Percentiles rank a stretch among this genome's conserved stretches.
Conservation (phyloP, 2,329 filamentous ascomycete genomes). For the Apiospora malaysiana region DNA sequence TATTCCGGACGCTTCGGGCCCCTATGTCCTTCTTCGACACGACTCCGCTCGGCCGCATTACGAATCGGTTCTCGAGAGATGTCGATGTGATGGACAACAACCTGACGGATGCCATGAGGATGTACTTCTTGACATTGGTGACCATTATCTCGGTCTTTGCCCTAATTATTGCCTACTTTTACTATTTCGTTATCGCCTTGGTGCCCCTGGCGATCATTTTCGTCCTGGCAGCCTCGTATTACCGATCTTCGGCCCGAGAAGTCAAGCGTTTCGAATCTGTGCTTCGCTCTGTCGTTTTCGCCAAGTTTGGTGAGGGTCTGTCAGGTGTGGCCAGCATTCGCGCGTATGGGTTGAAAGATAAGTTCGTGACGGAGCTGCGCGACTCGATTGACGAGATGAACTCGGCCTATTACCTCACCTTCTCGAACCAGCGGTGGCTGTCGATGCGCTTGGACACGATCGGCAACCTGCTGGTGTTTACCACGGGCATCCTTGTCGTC, state of each 20-base stretch:
- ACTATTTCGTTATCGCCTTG: conserved; percentile 76
- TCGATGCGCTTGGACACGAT: conserved; percentile 84
- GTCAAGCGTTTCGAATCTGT: conserved; percentile 94
- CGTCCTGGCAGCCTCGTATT: conserved; percentile 83
- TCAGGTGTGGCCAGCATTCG: conserved; percentile 84
- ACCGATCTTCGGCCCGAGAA: conserved; percentile 88
- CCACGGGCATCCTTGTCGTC: conserved; percentile 87
- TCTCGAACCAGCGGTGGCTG: conserved; percentile 94
- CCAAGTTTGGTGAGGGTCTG: conserved; percentile 89
- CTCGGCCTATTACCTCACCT: conserved; percentile 91
- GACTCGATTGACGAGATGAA: conserved; percentile 89
- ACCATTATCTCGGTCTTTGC: conserved; percentile 85
- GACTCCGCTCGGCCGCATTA: conserved; percentile 92
- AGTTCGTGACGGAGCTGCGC: conserved; percentile 74
- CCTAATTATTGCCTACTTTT: conserved; percentile 93
- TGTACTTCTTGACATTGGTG: conserved; percentile 86
- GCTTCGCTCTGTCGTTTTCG: conserved; percentile 85
- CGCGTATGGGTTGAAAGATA: conserved; percentile 81
- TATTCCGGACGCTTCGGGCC: conserved; percentile 74
- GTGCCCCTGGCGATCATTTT: conserved; percentile 76
- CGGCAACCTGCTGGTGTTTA: conserved; percentile 84
- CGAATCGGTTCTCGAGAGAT: conserved; percentile 94
- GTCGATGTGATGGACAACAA: conserved; percentile 97
- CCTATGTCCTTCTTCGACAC: conserved; percentile 97
- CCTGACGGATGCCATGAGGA: conserved; percentile 85